Evolutionary conservation across 148 eudicot genomes (phyloP).

Genomic region (Salicornia ramosissima): DNA sequence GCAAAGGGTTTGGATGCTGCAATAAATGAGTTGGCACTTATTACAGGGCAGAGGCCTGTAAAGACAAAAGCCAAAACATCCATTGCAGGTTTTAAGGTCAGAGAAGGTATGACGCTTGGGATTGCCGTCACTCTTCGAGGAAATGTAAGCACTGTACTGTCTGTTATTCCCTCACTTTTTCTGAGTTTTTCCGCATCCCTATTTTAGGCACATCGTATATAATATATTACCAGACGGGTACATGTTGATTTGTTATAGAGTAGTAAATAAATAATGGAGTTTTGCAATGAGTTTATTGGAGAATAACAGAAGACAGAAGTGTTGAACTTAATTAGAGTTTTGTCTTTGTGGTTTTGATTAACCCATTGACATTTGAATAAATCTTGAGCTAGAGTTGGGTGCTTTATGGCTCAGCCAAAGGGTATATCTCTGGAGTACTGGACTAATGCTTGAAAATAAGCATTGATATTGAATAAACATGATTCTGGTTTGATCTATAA

Average conservation of each 20-base stretch:
- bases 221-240: too few relatives aligned
- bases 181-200: neutral
- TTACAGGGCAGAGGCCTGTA: conserved; percentile 90
- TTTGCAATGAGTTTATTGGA: neutral
- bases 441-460: neutral
- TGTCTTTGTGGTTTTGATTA: neutral
- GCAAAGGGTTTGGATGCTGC: conserved; percentile 91
- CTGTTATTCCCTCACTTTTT: neutral
- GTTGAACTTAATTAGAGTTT: neutral
- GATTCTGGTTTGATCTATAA: neutral
- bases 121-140: conserved; percentile 89
- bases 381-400: neutral
- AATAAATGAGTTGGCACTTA: conserved; percentile 67
- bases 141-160: conserved; percentile 46
- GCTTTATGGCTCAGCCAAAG: neutral
- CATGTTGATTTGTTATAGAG: neutral
- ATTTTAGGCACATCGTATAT: too few relatives aligned
- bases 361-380: neutral
- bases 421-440: neutral
- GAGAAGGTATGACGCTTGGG: conserved; percentile 82
- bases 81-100: conserved; percentile 86
- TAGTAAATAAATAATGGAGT: too few relatives aligned
- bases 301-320: neutral
- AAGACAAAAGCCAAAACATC: conserved; percentile 87
- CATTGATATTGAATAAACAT: neutral